phyloP scores from a whole-genome alignment of 768 basidiomycete genomes.

The Amanita muscaria region DNA sequence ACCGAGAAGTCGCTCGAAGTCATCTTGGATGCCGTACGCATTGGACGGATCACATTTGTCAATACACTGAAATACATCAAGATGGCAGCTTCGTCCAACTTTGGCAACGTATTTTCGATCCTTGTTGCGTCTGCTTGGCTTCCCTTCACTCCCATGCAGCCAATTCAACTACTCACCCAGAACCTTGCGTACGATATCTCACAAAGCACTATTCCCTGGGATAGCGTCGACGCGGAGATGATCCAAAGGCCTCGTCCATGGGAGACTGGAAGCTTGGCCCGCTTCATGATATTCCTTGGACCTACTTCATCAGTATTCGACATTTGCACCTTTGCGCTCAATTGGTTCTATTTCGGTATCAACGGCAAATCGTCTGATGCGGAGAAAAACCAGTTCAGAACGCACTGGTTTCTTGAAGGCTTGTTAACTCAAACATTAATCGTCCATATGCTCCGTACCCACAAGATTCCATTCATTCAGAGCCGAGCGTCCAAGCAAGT shows the following conservation, averaged over 20 bases:
- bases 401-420: slow-evolving; percentile 28
- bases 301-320: slow-evolving; percentile 29
- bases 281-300: slow-evolving; percentile 27
- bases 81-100: slow-evolving; percentile 27
- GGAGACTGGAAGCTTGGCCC: slow-evolving; percentile 25
- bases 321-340: slow-evolving; percentile 21
- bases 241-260: slow-evolving; percentile 21
- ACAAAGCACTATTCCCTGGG: slow-evolving; percentile 29
- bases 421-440: slow-evolving; percentile 23
- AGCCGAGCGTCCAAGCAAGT: background rate
- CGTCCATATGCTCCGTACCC: slow-evolving; percentile 3
- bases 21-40: slow-evolving; percentile 20
- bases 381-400: slow-evolving; percentile 23
- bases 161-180: slow-evolving; percentile 23
- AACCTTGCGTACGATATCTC: slow-evolving; percentile 29
- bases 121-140: slow-evolving; percentile 28
- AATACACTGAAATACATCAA: slow-evolving; percentile 30
- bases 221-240: slow-evolving; percentile 30
- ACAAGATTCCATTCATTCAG: slow-evolving; percentile 8
- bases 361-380: slow-evolving; percentile 17
- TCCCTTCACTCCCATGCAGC: slow-evolving; percentile 28
- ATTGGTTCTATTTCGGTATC: slow-evolving; percentile 25
- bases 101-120: slow-evolving; percentile 16
- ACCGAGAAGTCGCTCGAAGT: slow-evolving; percentile 27
- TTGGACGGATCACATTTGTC: slow-evolving; percentile 19